Evolutionary conservation across 2,329 filamentous ascomycete species (phyloP), one percentile per base, ranked within the genome.

Genomic region (Aspergillus niger): DNA sequence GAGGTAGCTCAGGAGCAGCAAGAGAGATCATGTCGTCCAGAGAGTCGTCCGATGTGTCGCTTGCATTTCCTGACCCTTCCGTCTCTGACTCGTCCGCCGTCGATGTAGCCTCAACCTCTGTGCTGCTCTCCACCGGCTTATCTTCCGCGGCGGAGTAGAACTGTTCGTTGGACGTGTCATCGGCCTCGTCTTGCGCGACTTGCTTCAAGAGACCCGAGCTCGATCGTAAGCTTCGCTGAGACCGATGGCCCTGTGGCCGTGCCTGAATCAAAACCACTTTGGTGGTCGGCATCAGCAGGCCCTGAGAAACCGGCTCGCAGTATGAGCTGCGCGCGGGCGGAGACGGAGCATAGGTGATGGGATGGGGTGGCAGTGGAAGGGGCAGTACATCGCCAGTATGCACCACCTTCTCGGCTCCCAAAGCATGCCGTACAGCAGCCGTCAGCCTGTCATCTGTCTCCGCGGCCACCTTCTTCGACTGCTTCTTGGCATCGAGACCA

Each of bases 231-330:
- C 77, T 77, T 59, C 79, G 79, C 65, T 81, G 74, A 54, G 60
- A 72, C 67, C 69, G 77, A 65, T 66, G 76, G 52, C 72, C 79
- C 48, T 72, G 77, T 49, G 79, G 68, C 71, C 76, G 73, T 73
- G 82, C 79, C 85, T 88, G 70, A 74, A 82, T 72, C 22, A 98
- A 82, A 24, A 99, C 88, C 59, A 99, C 91, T 69, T 90, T 92
- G 15, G 93, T 99, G 11, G 81, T 84, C 0, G 91, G 83, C 8
- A 88, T 84, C 50, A 99, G 74, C 5, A 95, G 76, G 8, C 95
- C 95, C 76, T 99, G 95, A 5, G 91, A 87, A 15, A 98, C 92
- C 8, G 95, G 95, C 74, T 99, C 95, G 73, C 93, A 98, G n/a
- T 96, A 86, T 51, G 91, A 88, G 62, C 98, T 91, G 77, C 90